These are phyloP conservation scores for Closterium sp. DNA, from an alignment of 139 green algal genomes.

Conservation along the genomic window DNA sequence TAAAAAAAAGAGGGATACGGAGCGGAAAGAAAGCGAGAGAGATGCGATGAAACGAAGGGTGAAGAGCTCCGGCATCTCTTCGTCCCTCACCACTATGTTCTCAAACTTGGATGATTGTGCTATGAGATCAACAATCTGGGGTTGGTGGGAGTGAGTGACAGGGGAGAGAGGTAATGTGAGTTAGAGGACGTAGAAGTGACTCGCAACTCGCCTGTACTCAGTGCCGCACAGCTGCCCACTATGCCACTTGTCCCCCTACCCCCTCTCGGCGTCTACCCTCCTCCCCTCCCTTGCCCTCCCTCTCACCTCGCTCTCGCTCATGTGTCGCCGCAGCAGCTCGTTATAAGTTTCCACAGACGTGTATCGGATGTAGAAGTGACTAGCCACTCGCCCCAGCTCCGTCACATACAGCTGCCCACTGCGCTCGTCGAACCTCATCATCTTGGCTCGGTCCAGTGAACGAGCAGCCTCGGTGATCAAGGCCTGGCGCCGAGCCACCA, in stretches of 20 bases:
- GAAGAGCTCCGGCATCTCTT: conserved; percentile 47
- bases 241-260: no score
- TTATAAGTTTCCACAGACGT: conserved; percentile 82
- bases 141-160: background rate
- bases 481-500: conserved; percentile 64
- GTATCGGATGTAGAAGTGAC: conserved; percentile 90
- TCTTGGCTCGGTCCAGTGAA: conserved; percentile 69
- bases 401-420: conserved; percentile 87
- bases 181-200: conserved; percentile 89
- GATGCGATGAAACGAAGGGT: background rate
- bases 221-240: conserved; percentile 86
- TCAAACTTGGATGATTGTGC: conserved; percentile 88
- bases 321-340: conserved; percentile 75
- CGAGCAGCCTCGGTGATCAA: conserved; percentile 73
- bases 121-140: no score
- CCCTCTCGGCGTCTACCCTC: no score
- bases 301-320: conserved; percentile 69
- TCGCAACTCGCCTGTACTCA: conserved; percentile 87
- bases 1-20: background rate
- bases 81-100: conserved; percentile 86
- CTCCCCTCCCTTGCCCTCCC: conserved; percentile 62
- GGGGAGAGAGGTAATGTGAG: background rate
- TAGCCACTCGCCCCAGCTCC: conserved; percentile 88
- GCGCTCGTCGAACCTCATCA: conserved; percentile 90
- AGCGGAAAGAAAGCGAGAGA: background rate